A percentile compares a stretch with the other conserved stretches of the same genome.
These are phyloP conservation scores for Madurella fahalii DNA, from an alignment of 2,329 filamentous ascomycete species.

Conservation along the genomic window DNA sequence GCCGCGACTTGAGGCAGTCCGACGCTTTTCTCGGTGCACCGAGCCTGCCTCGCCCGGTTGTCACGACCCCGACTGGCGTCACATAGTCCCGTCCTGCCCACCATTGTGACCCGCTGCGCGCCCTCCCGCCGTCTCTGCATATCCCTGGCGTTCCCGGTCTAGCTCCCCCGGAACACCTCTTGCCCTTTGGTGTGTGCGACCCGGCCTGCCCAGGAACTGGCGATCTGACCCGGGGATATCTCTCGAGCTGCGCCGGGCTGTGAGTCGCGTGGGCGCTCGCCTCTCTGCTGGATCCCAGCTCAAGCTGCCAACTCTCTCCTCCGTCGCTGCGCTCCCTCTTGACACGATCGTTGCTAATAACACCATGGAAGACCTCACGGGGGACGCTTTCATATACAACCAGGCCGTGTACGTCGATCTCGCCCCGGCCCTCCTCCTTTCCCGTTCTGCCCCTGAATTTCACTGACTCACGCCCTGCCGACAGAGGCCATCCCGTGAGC, in stretches of 20 bases:
- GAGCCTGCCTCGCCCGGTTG: not conserved
- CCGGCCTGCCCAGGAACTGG: slow-evolving; percentile 3
- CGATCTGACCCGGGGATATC: not conserved
- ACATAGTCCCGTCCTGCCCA: not conserved
- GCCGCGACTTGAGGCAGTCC: not conserved
- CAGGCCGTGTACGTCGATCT: slow-evolving; percentile 19
- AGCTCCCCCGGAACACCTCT: not conserved
- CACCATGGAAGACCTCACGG: slow-evolving; percentile 20
- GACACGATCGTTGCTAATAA: slow-evolving; percentile 10
- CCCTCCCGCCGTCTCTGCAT: not conserved
- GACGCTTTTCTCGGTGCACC: slow-evolving; percentile 1
- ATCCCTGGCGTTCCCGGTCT: not conserved
- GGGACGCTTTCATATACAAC: slow-evolving; percentile 17
- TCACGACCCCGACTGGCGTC: not conserved
- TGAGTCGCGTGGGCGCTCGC: not conserved
- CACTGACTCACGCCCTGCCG: slow-evolving; percentile 1
- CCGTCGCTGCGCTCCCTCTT: not conserved
- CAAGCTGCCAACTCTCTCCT: not conserved
- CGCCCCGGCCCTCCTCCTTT: not conserved
- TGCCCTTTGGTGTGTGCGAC: slow-evolving; percentile 3
- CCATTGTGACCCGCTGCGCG: not conserved
- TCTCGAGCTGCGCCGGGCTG: not conserved
- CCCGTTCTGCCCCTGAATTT: slow-evolving; percentile 4
- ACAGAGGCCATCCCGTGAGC: slow-evolving; percentile 58
- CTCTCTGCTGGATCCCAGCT: slow-evolving; percentile 1